Percentiles rank a stretch among this genome's conserved stretches.
These are phyloP conservation scores for Penicillium decumbens DNA, from an alignment of 2,329 filamentous ascomycete genomes.

Conservation along the genomic window DNA sequence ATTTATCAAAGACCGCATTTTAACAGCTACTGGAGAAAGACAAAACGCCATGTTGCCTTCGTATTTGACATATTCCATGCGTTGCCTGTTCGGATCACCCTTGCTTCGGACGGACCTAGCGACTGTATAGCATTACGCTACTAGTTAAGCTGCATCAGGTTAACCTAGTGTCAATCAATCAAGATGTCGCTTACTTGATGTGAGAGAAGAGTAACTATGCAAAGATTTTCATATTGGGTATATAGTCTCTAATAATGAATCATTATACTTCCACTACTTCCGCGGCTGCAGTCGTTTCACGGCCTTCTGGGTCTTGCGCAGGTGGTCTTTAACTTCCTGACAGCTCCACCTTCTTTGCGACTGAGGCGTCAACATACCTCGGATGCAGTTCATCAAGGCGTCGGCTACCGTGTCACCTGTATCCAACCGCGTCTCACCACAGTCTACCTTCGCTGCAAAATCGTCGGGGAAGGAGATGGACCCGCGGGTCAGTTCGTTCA, in stretches of 20 bases:
- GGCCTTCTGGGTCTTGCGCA: slow-evolving; percentile 29
- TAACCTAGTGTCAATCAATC: no score
- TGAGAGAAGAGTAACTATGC: slow-evolving; percentile 9
- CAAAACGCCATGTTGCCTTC: no score
- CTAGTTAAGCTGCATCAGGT: no score
- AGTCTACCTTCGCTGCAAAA: slow-evolving; percentile 37
- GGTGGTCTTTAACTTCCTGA: slow-evolving; percentile 31
- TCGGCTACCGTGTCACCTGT: slow-evolving; percentile 30
- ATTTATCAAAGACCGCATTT: no score
- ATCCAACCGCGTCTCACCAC: slow-evolving; percentile 24
- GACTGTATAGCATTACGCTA: no score
- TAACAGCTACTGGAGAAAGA: no score
- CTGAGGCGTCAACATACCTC: slow-evolving; percentile 40
- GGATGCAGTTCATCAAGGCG: slow-evolving; percentile 36
- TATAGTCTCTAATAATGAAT: slow-evolving; percentile 2
- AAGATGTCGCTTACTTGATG: not conserved
- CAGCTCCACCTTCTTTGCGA: slow-evolving; percentile 38
- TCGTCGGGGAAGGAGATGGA: slow-evolving; percentile 34
- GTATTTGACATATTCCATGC: no score
- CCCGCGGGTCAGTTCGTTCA: slow-evolving; percentile 38
- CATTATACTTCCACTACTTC: not conserved
- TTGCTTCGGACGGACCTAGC: no score
- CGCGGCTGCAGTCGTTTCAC: slow-evolving; percentile 13
- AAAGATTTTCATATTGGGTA: slow-evolving; percentile 15
- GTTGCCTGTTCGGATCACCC: no score